A percentile compares a stretch with the other conserved stretches of the same genome.
These are phyloP conservation scores for Trichoderma reesei DNA, from an alignment of 495 filamentous ascomycete species.

Conservation along the genomic window DNA sequence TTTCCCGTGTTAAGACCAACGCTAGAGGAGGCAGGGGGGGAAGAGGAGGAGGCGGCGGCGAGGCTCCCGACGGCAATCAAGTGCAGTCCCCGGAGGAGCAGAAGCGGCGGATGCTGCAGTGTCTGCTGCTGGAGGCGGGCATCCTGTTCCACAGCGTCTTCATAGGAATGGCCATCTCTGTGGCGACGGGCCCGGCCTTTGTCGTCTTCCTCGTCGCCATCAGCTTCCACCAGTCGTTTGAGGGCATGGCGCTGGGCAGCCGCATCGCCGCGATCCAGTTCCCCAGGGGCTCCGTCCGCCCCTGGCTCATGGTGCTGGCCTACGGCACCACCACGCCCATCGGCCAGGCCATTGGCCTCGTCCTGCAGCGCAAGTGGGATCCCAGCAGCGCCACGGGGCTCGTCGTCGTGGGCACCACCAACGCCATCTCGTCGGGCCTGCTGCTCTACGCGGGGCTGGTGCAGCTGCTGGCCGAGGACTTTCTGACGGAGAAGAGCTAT, in stretches of 20 bases:
- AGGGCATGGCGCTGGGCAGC: conserved; percentile 64
- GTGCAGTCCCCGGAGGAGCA: conserved; percentile 31
- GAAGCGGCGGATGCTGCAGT: conserved; percentile 62
- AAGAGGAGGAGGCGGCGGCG: not conserved
- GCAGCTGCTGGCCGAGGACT: conserved; percentile 88
- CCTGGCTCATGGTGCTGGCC: conserved; percentile 92
- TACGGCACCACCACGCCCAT: conserved; percentile 87
- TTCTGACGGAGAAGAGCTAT: conserved; percentile 84
- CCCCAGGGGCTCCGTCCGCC: conserved; percentile 45
- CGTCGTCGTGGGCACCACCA: conserved; percentile 87
- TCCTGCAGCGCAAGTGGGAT: conserved; percentile 76
- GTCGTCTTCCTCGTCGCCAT: conserved; percentile 74
- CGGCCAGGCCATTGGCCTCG: conserved; percentile 80
- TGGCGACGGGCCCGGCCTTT: conserved; percentile 68
- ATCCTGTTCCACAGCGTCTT: conserved; percentile 84
- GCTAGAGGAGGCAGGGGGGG: not conserved
- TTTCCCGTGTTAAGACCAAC: not conserved
- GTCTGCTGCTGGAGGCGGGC: conserved; percentile 70
- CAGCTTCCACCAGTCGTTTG: conserved; percentile 69
- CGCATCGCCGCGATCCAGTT: conserved; percentile 60
- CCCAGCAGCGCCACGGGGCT: conserved; percentile 72
- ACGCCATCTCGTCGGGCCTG: conserved; percentile 78
- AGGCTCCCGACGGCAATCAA: not conserved
- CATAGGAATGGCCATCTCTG: conserved; percentile 83
- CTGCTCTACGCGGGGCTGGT: conserved; percentile 87